Base-by-base conservation (phyloP, 2,329 filamentous ascomycete species). In the Capronia americana region DNA sequence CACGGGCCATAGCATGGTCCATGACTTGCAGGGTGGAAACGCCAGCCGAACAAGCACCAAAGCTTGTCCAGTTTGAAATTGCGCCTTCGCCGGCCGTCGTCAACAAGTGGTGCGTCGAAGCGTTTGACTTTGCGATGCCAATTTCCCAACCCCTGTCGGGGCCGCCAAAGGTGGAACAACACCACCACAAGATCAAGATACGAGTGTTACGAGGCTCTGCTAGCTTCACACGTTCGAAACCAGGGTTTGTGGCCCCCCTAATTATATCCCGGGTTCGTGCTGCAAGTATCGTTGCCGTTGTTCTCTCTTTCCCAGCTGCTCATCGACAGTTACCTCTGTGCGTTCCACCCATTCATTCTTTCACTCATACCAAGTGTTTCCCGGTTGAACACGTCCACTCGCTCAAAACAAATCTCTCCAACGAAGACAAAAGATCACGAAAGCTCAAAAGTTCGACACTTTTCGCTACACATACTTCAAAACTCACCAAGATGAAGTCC, bases 111-210 rank as follows among this genome's bases (percentile, higher is more conserved):
- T n/a, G 38, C 38, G 38, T n/a, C 5, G 38, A n/a, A n/a, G 38
- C 7, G 38, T 44, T 44, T 50, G 38, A 23, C 28, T 46, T 46
- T 48, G 57, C 44, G 28, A 32, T 55, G 38, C 57, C 63, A 67
- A 67, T 67, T 62, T 67, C 65, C 65, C 60, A n/a, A 14, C 57
- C 65, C 62, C 61, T 64, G 61, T 58, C 58, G 38, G 46, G 38
- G 57, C 57, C 57, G 51, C 46, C 30, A 17, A 17, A 41, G 65
- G 65, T 67, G 61, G 56, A 64, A 38, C 66, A 56, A 46, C 24
- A 44, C 38, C 38, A 44, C 38, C 38, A 44, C 38, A 8, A 44
- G 38, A n/a, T n/a, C 38, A 8, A 44, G 17, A 44, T n/a, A 44
- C 38, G 14, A 44, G 50, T 51, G 53, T 56, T 53, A 48, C 67